Base-by-base conservation (phyloP, 176 grass and related monocot species). In the Aegilops speltoides region DNA sequence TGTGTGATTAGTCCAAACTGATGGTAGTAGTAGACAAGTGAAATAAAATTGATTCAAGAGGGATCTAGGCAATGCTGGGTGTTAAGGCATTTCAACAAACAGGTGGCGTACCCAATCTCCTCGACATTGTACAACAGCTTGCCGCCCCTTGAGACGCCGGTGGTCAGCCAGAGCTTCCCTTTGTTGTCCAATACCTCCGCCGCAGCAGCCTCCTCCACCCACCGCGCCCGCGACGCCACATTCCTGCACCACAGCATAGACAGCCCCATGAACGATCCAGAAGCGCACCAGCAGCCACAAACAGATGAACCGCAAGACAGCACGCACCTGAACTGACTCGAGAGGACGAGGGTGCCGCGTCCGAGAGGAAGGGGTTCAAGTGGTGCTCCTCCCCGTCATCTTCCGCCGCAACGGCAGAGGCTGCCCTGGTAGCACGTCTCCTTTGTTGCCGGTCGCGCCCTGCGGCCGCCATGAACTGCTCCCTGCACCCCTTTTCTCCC, bases 101-200 rank as follows among this genome's bases (percentile, higher is more conserved):
- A 87, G 36, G 10, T 76, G 45, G 68, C 80, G 12, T 85, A 94
- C 96, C 90, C 76, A 41, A 93, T 94, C 95, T 98, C 96, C 89
- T 98, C 96, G 24, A 98, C 59, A 38, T 94, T 93, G 69, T 91
- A 98, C 73, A 85, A 93, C 11, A 98, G 88, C 64, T 96, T 94
- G 82, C 79, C 79, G 4, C 80, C 84, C 61, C 92, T 50, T 13
- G 77, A 73, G 20, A 96, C 59, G 31, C 93, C 90, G 1, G 93
- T 94, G 75, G 88, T 96, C 74, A 88, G 62, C 96, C 96, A 98
- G 56, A 94, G 73, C 61, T 95, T 96, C 26, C 92, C 93, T 41
- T 91, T 96, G 62, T 75, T 91, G 41, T 96, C 96, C 57, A 89
- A 71, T 43, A 38, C 37, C 8, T 38, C 37, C 37, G 37, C 37